Evolutionary conservation across 1,284 basidiomycete species (phyloP), one percentile per base, ranked within the genome.

Genomic region (Irpex rosettiformis): DNA sequence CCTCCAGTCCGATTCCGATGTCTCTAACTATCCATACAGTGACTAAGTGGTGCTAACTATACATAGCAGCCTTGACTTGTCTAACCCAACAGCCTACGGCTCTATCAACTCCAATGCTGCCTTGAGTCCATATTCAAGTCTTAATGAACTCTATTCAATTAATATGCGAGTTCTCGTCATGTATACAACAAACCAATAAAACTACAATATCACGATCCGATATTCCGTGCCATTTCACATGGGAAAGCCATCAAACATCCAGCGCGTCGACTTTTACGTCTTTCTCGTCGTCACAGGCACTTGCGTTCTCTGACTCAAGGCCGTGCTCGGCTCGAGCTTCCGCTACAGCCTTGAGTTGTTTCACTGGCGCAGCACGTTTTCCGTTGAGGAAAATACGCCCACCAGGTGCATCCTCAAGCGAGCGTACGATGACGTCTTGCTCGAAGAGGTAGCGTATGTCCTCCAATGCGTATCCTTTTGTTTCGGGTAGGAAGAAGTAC

Each of bases 371-470:
- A 7, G 74, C 74, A 18, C 69, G 65, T 61, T 67, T 69, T 16
- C 66, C 67, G 18, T 72, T 67, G 30, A 80, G 56, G 37, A 81
- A 78, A 1, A 79, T 40, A 18, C 67, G 66, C 3, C 79, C 78
- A 18, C 76, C 73, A 0, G 79, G 80, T 3, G 79, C 78, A 66
- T 80, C 79, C 57, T 77, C 72, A 60, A 81, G 47, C 21, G 80
- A 68, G 16, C 79, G 72, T 42, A 75, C 59, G 13, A 77, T 60
- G 52, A 77, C 63, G 33, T 79, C 73, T 45, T 73, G 67, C 61
- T 79, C 79, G 47, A 81, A 81, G 40, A 81, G 65, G 60, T 74
- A 75, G 51, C 72, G 73, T 40, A 81, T 75, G 52, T 81, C 79
- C 65, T 81, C 80, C 63, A 81, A 62, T 4, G 74, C 74, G 58